Evolutionary conservation across 2,329 filamentous ascomycete species (phyloP).

Genomic region (Whalleya microplaca): DNA sequence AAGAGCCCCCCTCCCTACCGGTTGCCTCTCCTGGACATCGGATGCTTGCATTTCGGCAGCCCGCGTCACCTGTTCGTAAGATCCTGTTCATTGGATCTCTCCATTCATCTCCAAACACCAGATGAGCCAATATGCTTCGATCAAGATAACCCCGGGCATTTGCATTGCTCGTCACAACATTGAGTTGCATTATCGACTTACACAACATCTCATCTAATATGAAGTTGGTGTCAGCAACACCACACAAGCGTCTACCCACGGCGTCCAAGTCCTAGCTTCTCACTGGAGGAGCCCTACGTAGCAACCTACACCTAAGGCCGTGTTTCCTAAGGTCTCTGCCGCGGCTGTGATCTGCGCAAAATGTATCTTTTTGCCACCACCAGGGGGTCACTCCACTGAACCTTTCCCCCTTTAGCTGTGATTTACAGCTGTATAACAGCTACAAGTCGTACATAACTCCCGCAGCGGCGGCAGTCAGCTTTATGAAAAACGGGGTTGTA

Average conservation of each 20-base stretch:
- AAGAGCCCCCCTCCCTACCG: slow-evolving; percentile 7
- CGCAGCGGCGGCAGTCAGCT: no score
- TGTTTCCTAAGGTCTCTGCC: no score
- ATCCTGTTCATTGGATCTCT: slow-evolving; percentile 17
- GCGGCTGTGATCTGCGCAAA: no score
- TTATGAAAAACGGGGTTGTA: no score
- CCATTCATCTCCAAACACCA: slow-evolving; percentile 8
- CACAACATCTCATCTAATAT: slow-evolving; percentile 30
- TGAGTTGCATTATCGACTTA: slow-evolving; percentile 28
- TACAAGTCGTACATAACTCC: no score
- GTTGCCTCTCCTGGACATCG: slow-evolving; percentile 18
- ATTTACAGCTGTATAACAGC: no score
- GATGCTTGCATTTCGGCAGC: slow-evolving; percentile 21
- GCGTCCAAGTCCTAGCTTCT: slow-evolving; percentile 16
- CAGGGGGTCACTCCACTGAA: no score
- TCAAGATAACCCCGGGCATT: not conserved
- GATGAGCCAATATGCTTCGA: slow-evolving; percentile 12
- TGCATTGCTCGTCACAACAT: not conserved
- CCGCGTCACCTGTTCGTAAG: slow-evolving; percentile 25
- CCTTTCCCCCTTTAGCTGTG: no score
- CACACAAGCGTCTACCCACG: slow-evolving; percentile 17
- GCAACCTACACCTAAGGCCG: no score
- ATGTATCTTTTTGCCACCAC: no score
- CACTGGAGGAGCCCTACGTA: slow-evolving; percentile 2
- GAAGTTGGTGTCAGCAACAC: slow-evolving; percentile 1